phyloP scores from a whole-genome alignment of 1,284 basidiomycete genomes.

The Trichosporon coremiiforme region DNA sequence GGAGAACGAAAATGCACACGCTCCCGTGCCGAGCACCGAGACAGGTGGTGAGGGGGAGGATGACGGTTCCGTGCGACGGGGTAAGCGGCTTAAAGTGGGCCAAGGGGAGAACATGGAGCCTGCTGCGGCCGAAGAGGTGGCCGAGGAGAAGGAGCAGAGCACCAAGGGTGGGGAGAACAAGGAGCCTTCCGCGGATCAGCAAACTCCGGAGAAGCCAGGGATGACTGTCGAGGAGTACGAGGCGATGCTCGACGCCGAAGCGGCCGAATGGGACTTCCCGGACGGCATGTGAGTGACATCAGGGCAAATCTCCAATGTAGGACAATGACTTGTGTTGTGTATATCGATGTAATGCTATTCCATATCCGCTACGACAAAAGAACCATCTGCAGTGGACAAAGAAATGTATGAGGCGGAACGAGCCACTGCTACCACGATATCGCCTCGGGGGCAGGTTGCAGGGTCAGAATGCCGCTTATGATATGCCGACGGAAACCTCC shows the following conservation, averaged over 20 bases:
- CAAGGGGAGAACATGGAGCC: not conserved
- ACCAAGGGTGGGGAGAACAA: not conserved
- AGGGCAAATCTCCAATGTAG: not conserved
- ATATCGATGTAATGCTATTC: not conserved
- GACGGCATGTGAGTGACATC: slow-evolving; percentile 28
- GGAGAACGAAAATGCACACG: slow-evolving; percentile 13
- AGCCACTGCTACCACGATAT: slow-evolving; percentile 33
- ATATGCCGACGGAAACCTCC: slow-evolving; percentile 33
- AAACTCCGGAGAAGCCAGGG: not conserved
- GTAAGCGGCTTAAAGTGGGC: not conserved
- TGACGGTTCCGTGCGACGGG: not conserved
- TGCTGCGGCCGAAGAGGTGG: not conserved
- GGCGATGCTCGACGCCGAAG: slow-evolving; percentile 46
- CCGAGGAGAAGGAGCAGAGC: not conserved
- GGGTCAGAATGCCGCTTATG: slow-evolving; percentile 47
- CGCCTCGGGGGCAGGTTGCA: slow-evolving; percentile 31
- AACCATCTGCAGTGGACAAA: not conserved
- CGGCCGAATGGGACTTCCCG: slow-evolving; percentile 32
- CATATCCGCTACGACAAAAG: not conserved
- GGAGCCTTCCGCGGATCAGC: not conserved
- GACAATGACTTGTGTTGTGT: not conserved
- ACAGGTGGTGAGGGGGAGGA: slow-evolving; percentile 17
- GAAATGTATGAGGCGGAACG: slow-evolving; percentile 46
- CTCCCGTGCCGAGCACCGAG: not conserved
- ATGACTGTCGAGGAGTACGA: slow-evolving; percentile 51